These are phyloP conservation scores for Debaryomyces fabryi DNA, from an alignment of 1,139 yeast genomes.

Conservation along the genomic window DNA sequence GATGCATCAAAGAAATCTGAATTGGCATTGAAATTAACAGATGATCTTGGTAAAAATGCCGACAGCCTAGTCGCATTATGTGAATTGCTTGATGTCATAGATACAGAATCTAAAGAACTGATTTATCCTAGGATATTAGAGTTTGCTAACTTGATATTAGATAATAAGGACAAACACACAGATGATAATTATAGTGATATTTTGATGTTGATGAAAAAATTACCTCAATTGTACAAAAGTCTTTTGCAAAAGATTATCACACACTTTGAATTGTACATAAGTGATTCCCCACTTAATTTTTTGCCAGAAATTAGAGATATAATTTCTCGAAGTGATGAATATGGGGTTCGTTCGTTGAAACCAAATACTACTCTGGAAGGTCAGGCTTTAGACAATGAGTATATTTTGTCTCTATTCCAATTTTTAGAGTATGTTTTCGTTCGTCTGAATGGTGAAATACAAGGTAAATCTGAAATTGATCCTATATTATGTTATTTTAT, in stretches of 20 bases:
- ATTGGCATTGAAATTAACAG: slow-evolving; percentile 27
- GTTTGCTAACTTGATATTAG: slow-evolving; percentile 19
- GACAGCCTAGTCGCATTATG: slow-evolving; percentile 32
- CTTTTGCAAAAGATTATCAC: slow-evolving; percentile 18
- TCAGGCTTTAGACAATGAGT: background rate
- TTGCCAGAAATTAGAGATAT: slow-evolving; percentile 21
- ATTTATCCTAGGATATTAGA: slow-evolving; percentile 25
- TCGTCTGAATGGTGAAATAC: slow-evolving; percentile 39
- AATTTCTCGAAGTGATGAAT: background rate
- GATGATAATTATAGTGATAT: slow-evolving; percentile 18
- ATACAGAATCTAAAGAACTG: slow-evolving; percentile 20
- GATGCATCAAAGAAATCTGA: slow-evolving; percentile 28
- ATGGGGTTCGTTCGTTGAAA: background rate
- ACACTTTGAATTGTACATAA: slow-evolving; percentile 18
- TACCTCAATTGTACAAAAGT: slow-evolving; percentile 24
- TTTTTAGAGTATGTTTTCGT: slow-evolving; percentile 23
- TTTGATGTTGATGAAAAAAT: slow-evolving; percentile 19
- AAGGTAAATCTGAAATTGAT: slow-evolving; percentile 27
- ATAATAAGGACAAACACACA: background rate
- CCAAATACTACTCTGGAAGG: background rate
- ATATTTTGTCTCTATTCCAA: slow-evolving; percentile 12
- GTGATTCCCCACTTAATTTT: slow-evolving; percentile 22
- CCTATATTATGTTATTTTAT: slow-evolving; percentile 31
- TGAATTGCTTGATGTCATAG: slow-evolving; percentile 36
- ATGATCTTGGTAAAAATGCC: slow-evolving; percentile 18